These are phyloP conservation scores for Leptomonas seymouri DNA, from an alignment of 208 protist species.

Conservation along the genomic window DNA sequence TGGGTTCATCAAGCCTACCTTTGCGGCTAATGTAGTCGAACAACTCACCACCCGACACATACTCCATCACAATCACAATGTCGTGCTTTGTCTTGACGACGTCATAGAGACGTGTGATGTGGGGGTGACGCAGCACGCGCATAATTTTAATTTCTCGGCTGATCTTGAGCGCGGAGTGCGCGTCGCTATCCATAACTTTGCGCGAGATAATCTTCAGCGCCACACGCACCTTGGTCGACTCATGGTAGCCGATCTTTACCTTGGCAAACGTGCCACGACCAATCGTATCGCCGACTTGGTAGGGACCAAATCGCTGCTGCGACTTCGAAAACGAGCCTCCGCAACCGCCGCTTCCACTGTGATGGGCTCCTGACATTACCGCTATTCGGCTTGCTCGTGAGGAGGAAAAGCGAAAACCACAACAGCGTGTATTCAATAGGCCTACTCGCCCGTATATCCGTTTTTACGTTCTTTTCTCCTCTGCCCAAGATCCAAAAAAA, in stretches of 20 bases:
- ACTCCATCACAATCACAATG: constrained; percentile 99
- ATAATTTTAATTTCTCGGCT: constrained; percentile 98
- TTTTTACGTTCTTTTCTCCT: too few relatives aligned
- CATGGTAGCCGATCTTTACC: constrained; percentile 95
- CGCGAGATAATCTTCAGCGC: constrained; percentile 84
- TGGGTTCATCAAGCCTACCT: constrained; percentile 91
- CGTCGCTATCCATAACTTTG: constrained; percentile 72
- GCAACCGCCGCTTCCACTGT: constrained; percentile 1
- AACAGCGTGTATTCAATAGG: too few relatives aligned
- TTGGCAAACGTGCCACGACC: constrained; percentile 85
- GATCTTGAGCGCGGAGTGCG: constrained; percentile 89
- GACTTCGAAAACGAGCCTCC: constrained; percentile 17
- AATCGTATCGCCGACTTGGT: constrained; percentile 81
- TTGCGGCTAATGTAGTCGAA: constrained; percentile 98
- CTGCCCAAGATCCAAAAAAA: neutral
- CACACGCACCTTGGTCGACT: constrained; percentile 87
- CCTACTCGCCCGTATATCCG: too few relatives aligned
- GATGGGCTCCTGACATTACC: constrained; percentile 23
- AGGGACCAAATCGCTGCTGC: constrained; percentile 82
- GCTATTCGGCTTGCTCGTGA: neutral
- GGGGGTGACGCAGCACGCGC: constrained; percentile 96
- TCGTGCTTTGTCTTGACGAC: constrained; percentile 97
- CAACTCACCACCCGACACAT: constrained; percentile 97
- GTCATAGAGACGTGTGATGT: constrained; percentile 98
- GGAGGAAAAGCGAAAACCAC: constrained; percentile 11